Base-by-base conservation (phyloP, 495 filamentous ascomycete species). In the Penicillium lagena region DNA sequence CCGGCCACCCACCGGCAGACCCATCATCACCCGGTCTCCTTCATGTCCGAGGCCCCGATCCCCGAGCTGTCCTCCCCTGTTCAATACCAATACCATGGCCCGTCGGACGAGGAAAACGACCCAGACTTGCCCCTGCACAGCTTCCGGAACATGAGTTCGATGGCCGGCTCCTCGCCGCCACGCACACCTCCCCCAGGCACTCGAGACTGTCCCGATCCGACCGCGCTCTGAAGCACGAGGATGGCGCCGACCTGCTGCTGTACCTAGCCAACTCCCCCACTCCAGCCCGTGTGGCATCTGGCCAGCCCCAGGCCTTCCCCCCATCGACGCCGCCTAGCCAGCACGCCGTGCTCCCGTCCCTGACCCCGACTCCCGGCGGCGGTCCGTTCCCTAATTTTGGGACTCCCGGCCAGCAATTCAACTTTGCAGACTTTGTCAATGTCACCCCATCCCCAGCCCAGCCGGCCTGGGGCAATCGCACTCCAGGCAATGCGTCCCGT, bases 351-450 rank as follows among this genome's bases (percentile, higher is more conserved):
- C 73, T 95, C 29, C 64, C 66, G 8, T 61, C 60, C 8, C 36
- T 72, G 49, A 95, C 90, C 12, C 84, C 86, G n/a, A 93, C 89
- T 7, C 85, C 88, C 6, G 85, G 82, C 12, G 73, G 71, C 30
- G 75, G 68, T 35, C 69, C 80, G 6, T 81, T 83, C 48, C 59
- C 64, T 9, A 77, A 75, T 39, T 71, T 81, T 35, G 75, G 74
- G 35, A 82, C 78, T 4, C 78, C 78, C 2, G 71, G 71, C 27
- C 78, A 82, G 43, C 80, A 80, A 46, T 95, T 96, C 68, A 93
- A 96, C 68, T 96, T 96, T 67, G 82, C 89, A 7, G 94, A 97
- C 60, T 99, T 95, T 59, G 84, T 97, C 47, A 95, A 99, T 59
- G 87, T 96, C 64, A 95, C 93, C 11, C 93, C 94, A 6, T 93